Percentiles rank a stretch among this genome's conserved stretches.
Conservation (phyloP, 2,329 filamentous ascomycete genomes). For the Cercospora beticola region DNA sequence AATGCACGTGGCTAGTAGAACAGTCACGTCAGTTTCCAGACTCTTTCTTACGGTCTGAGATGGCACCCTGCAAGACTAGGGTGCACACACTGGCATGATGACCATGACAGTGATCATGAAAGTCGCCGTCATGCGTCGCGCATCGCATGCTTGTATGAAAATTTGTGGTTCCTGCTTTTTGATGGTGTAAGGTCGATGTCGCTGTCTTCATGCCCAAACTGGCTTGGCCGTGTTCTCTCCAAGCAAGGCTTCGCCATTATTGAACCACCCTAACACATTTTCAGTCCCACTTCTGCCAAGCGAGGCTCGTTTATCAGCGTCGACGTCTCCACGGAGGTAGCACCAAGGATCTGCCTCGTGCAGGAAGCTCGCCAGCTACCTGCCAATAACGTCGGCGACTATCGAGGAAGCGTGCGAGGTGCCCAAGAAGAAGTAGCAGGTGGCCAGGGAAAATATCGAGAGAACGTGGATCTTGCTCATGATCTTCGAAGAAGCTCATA, state of each 20-base stretch:
- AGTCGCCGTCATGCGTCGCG: not conserved
- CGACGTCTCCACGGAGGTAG: not conserved
- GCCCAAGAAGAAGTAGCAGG: not conserved
- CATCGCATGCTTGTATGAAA: not conserved
- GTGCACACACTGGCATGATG: not conserved
- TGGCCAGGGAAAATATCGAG: not conserved
- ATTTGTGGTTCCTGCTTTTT: not conserved
- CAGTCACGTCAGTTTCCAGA: not conserved
- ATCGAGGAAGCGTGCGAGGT: not conserved
- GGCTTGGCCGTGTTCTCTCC: not conserved
- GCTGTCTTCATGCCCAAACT: not conserved
- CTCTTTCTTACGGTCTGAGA: not conserved
- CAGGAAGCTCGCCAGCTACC: not conserved
- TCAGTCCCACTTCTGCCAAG: not conserved
- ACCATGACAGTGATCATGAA: conserved; percentile 1
- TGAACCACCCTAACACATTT: not conserved
- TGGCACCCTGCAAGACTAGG: not conserved
- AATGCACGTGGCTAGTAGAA: not conserved
- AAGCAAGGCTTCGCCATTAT: not conserved
- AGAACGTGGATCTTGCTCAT: not conserved
- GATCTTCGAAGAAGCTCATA: not conserved
- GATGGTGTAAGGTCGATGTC: not conserved
- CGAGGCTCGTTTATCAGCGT: not conserved
- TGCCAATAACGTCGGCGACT: not conserved
- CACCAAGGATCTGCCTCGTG: not conserved